Evolutionary conservation across 352 stramenopile species (phyloP), one percentile per base, ranked within the genome.

Genomic region (Phytophthora multivora): DNA sequence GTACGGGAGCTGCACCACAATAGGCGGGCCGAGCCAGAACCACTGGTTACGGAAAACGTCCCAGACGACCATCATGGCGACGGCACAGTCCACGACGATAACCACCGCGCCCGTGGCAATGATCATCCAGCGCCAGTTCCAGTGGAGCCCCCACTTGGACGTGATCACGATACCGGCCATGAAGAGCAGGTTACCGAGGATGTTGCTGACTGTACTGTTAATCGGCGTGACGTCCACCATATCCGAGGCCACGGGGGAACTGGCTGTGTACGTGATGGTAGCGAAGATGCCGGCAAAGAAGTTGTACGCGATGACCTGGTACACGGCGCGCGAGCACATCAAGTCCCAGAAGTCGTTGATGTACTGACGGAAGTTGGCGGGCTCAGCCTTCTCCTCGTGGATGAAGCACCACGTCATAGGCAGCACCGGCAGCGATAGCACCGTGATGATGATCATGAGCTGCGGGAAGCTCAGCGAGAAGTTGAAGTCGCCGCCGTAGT

Each of bases 401-500:
- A 77, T 77, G 40, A 55, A 73, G 38, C 40, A 71, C 69, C 64
- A 77, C 1, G 69, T 77, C 35, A 69, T 63, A 2, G 69, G 69
- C 23, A 77, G 39, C 28, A 71, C 65, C 4, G 65, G 65, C 12
- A 65, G 38, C 3, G 61, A 57, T 5, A 64, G 50, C 10, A 75
- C 41, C 4, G 64, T 59, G 6, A 82, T 31, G 46, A 81, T 71
- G 55, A 79, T 66, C 72, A 84, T 84, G 3, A 86, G 15, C n/a
- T 71, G 47, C 11, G 75, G 77, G 61, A 89, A 87, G 50, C 56
- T 75, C 8, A 91, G 36, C 31, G 69, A 72, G 51, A 78, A 82
- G 59, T 74, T 53, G 50, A 83, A 91, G 30, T 64, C 56, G 8
- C 81, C 81, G 31, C 77, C 77, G 52, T 91, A 91, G 11, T 80